Evolutionary conservation across 78 protist genomes (phyloP).

Genomic region (Dictyostelium capitatum): DNA sequence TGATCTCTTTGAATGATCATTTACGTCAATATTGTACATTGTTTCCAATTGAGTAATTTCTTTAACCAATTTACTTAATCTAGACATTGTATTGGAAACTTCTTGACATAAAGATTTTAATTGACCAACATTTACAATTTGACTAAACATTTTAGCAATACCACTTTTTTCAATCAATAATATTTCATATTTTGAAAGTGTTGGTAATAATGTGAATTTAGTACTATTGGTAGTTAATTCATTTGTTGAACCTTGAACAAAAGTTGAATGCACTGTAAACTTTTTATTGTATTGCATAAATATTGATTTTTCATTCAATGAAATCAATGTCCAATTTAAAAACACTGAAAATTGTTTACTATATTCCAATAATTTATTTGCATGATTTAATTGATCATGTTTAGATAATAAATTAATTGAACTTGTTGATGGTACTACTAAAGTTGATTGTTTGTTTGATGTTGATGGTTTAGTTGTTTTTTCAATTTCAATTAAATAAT

Average conservation of each 20-base stretch:
- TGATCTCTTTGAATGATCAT: neutral
- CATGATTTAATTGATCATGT: too few species aligned
- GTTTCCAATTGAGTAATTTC: conserved; percentile 62
- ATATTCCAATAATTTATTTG: neutral
- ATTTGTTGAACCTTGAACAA: neutral
- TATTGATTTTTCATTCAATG: neutral
- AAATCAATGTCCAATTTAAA: conserved; percentile 31
- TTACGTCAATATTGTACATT: conserved; percentile 21
- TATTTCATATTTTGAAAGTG: neutral
- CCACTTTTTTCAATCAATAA: too few species aligned
- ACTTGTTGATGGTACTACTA: neutral
- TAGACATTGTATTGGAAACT: neutral
- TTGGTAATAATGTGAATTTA: neutral
- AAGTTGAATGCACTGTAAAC: neutral
- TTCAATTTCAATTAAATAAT: conserved; percentile 3
- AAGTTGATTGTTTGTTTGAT: neutral
- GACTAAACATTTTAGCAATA: too few species aligned
- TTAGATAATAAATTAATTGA: too few species aligned
- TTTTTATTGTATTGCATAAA: conserved; percentile 1
- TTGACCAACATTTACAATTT: neutral
- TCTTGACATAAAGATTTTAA: neutral
- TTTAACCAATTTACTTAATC: neutral
- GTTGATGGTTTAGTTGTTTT: neutral
- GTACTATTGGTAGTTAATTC: conserved; percentile 1
- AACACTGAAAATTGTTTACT: neutral